Evolutionary conservation across 139 green algal genomes (phyloP), one percentile per base, ranked within the genome.

Genomic region (Pleodorina starrii): DNA sequence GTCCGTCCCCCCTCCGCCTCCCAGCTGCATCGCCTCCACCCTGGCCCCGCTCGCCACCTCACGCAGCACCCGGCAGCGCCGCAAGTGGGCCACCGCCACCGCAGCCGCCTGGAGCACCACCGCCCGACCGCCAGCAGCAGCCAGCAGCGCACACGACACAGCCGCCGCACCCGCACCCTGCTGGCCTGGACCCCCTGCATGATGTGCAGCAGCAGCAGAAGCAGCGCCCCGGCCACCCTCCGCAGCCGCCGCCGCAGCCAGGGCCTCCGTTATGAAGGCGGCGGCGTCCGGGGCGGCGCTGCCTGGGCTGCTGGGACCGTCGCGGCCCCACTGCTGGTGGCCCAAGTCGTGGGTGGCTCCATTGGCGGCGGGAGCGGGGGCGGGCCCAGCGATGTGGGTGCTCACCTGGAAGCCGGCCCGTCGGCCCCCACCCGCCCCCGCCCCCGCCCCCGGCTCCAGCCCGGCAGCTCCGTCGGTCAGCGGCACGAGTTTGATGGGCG

Each of bases 71-170:
- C 60, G 17, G 75, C 83, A 78, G 36, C 76, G 74, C n/a, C 32
- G 36, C 74, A 84, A 51, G 80, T 89, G 80, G 16, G 77, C 38
- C 71, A 84, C 82, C 54, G 63, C 76, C 78, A 74, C 84, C 48
- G 66, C 76, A 29, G 80, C 79, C 29, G 75, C 84, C 25, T 86
- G 84, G 48, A 86, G 59, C 57, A 23, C 72, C 72, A 50, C 51
- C 51, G 51, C 17, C 19, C 29, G n/a, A 29, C 43, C 40, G 43
- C 85, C 73, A 5, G 74, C 42, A 6, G 54, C 38, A 1, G 0
- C 40, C 50, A 89, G 35, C 51, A 81, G 71, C 21, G 76, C 68
- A 42, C 27, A 5, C 74, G 16, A 21, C 51, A 4, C 84, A 23
- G 68, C 69, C 50, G n/a, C n/a, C n/a, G n/a, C n/a, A n/a, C n/a